Conservation (phyloP, 1,139 yeast species). For the Nadsonia starkeyi-henricii region DNA sequence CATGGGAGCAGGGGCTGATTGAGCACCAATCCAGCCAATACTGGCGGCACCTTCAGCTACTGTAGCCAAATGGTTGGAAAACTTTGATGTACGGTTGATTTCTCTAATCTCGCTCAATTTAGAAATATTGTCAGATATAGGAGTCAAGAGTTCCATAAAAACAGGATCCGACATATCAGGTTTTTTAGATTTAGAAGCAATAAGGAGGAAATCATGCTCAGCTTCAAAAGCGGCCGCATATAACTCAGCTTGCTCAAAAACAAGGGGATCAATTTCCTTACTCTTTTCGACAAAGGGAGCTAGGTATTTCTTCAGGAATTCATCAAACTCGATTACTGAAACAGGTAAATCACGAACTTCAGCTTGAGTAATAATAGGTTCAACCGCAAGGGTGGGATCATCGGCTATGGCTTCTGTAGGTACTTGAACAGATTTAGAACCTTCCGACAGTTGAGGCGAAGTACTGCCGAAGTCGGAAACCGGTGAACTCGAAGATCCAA, state of each 20-base stretch:
- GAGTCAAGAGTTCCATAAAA: conserved; percentile 46
- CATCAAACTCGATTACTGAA: conserved; percentile 35
- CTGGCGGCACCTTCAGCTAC: conserved; percentile 84
- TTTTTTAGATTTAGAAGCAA: conserved; percentile 47
- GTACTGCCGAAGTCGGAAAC: conserved; percentile 9
- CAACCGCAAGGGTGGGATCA: conserved; percentile 8
- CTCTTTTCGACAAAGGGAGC: conserved; percentile 50
- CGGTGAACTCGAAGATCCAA: conserved; percentile 8
- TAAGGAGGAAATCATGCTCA: conserved; percentile 43
- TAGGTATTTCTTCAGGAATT: conserved; percentile 38
- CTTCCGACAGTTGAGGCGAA: conserved; percentile 1
- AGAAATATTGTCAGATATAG: conserved; percentile 50
- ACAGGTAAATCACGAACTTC: conserved; percentile 11
- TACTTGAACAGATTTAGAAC: conserved; percentile 9
- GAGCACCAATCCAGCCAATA: conserved; percentile 76
- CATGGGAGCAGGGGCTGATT: conserved; percentile 54
- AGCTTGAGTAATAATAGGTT: conserved; percentile 10
- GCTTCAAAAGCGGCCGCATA: conserved; percentile 47
- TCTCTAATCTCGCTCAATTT: conserved; percentile 57
- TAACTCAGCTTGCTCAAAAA: conserved; percentile 44
- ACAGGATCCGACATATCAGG: conserved; percentile 45
- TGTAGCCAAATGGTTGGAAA: conserved; percentile 61
- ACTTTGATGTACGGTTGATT: conserved; percentile 50
- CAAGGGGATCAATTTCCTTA: conserved; percentile 43
- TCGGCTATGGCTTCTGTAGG: conserved; percentile 13